phyloP scores from a whole-genome alignment of 1,139 yeast species.

The Suhomyces bribrorum region DNA sequence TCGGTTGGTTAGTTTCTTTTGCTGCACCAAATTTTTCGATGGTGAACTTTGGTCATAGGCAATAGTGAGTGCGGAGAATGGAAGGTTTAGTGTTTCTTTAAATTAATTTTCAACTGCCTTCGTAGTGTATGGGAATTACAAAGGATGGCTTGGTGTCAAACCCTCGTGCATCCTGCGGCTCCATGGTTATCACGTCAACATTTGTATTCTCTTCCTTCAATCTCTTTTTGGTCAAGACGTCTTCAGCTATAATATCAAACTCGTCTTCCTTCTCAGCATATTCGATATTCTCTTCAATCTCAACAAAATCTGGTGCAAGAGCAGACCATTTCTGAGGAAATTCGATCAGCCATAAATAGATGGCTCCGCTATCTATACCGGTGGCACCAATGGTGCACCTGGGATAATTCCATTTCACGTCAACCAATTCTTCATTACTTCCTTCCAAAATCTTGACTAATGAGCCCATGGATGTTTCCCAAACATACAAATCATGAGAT shows the following conservation, averaged over 20 bases:
- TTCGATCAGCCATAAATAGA: conserved; percentile 80
- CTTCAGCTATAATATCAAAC: conserved; percentile 77
- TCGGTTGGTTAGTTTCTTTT: no score
- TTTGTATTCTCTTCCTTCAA: conserved; percentile 66
- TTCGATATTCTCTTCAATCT: conserved; percentile 87
- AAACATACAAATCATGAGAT: conserved; percentile 83
- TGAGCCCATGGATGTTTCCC: conserved; percentile 92
- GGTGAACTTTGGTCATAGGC: no score
- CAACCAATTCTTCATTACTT: conserved; percentile 82
- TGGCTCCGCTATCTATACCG: conserved; percentile 82
- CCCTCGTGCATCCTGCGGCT: conserved; percentile 70
- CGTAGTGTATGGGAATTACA: conserved; percentile 47
- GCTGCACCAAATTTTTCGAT: no score
- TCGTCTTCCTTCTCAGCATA: conserved; percentile 91
- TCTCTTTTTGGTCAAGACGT: conserved; percentile 57
- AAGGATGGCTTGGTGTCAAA: conserved; percentile 46
- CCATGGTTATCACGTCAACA: conserved; percentile 69
- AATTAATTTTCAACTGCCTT: conserved; percentile 14
- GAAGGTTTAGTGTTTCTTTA: no score
- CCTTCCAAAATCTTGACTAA: conserved; percentile 88
- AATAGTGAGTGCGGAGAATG: no score
- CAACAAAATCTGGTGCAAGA: conserved; percentile 94
- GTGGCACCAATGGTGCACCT: conserved; percentile 81
- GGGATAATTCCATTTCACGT: conserved; percentile 81
- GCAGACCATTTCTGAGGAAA: conserved; percentile 97